Conservation (phyloP, 176 grass and related monocot genomes). For the sorghum (Sorghum bicolor) region Sorghum_bicolor_NCBIv3 NC_012879.2:2043001-2043500, state of each 20-base stretch:
- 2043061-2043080: background rate
- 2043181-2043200: background rate
- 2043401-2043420: background rate
- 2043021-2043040: slow-evolving; percentile 5
- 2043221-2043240: background rate
- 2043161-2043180: background rate
- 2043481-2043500: background rate
- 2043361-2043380: background rate
- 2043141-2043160: background rate
- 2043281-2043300: background rate
- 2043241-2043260: background rate
- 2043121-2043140: background rate
- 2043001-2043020: background rate
- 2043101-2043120: background rate
- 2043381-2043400: background rate
- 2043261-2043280: background rate
- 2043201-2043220: background rate
- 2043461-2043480: background rate
- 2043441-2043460: background rate
- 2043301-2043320: background rate
- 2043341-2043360: background rate
- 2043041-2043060: background rate
- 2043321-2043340: background rate
- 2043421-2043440: background rate
- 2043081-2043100: background rate